Base-by-base conservation (phyloP, 2,329 filamentous ascomycete genomes). In the Xylaria sp. region DNA sequence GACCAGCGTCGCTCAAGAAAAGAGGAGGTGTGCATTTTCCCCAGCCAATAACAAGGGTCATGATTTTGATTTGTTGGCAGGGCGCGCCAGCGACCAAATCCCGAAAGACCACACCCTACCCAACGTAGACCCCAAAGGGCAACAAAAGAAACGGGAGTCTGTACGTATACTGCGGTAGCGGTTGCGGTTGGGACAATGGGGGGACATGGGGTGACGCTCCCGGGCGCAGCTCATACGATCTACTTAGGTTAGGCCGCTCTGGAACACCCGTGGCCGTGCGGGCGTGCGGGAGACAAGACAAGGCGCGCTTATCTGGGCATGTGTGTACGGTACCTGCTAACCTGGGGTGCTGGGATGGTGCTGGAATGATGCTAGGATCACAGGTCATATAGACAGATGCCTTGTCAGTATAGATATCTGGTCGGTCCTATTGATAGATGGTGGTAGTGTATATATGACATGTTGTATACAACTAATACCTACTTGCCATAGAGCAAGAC, bases 11-110 rank as follows among this genome's bases (percentile, higher is more conserved):
- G 72, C 73, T 69, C 71, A 57, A 70, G 65, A 71, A 73, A 73
- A 73, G 72, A 74, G 70, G 67, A 74, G 73, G 73, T 74, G 73
- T 70, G 71, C 74, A 74, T 67, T 75, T 61, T 62, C 68, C 55
- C 54, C n/a, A 49, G 58, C 75, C 75, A 77, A 77, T 77, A 31
- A 72, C 49, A 31, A 48, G 65, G 65, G 52, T 18, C 33, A 48
- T 15, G 48, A 33, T 48, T 62, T 43, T 60, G 52, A 67, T 57
- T 69, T 64, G 57, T 55, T 66, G 71, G 58, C 64, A 62, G 68
- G 72, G 68, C 71, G 28, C 69, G 43, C 31, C 49, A 67, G 46
- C 69, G 63, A 65, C 67, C 75, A 76, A 76, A 77, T 77, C 75
- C 75, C 75, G 75, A 76, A 60, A 72, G 72, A 72, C 74, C 73